Conservation (phyloP, 306 rosid species). For the Alnus rubra region DNA sequence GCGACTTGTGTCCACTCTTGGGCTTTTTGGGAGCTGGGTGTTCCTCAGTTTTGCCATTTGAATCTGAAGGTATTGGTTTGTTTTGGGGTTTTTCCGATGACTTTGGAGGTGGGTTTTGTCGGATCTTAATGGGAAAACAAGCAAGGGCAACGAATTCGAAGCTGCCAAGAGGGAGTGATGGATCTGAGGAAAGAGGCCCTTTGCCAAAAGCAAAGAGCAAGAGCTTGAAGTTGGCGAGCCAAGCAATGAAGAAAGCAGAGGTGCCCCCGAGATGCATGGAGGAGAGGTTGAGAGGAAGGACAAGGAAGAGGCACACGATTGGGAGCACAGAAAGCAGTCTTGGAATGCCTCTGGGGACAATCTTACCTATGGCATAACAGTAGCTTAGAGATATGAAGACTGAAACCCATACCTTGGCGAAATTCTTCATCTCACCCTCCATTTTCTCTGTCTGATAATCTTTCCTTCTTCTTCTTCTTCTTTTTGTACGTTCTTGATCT, state of each 20-base stretch:
- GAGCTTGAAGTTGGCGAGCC: constrained; percentile 54
- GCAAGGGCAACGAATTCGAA: background rate
- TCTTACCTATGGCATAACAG: constrained; percentile 27
- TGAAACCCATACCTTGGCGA: constrained; percentile 26
- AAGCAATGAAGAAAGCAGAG: constrained; percentile 38
- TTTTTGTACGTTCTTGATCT: too few relatives aligned
- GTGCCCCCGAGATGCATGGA: constrained; percentile 34
- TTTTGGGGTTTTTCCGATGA: background rate
- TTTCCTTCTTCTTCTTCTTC: too few relatives aligned
- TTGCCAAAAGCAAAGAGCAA: constrained; percentile 42
- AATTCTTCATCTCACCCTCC: constrained; percentile 40
- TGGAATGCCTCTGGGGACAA: constrained; percentile 24
- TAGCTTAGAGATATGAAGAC: constrained; percentile 35
- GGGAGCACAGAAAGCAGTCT: constrained; percentile 32
- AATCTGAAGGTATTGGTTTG: too few relatives aligned
- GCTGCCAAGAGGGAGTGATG: background rate
- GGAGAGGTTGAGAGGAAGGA: constrained; percentile 34
- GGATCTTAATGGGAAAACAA: constrained; percentile 12
- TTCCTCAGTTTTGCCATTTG: background rate
- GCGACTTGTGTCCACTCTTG: background rate
- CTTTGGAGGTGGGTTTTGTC: background rate
- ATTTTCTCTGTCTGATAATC: background rate
- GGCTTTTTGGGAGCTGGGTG: background rate
- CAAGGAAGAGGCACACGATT: constrained; percentile 24
- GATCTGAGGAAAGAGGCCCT: constrained; percentile 32